These are phyloP conservation scores for Komagataella ulmi DNA, from an alignment of 805 yeast genomes.

Conservation along the genomic window DNA sequence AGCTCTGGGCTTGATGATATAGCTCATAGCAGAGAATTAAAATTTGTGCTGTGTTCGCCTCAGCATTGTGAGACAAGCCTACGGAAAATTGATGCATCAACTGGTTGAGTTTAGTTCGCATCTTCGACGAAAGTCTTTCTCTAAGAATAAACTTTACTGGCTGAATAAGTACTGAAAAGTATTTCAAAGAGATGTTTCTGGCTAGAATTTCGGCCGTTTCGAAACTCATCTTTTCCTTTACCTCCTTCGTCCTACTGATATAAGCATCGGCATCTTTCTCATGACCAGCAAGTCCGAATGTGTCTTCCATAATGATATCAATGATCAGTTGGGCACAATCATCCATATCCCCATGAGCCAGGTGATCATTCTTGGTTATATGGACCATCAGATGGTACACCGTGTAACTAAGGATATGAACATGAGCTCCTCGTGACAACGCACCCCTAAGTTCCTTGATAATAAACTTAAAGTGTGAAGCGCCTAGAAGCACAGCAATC, in stretches of 20 bases:
- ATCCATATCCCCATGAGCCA: constrained; percentile 66
- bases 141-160: constrained; percentile 57
- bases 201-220: constrained; percentile 79
- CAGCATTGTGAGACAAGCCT: constrained; percentile 68
- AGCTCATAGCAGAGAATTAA: constrained; percentile 66
- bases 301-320: constrained; percentile 78
- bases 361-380: constrained; percentile 19
- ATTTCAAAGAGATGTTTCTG: constrained; percentile 40
- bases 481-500: constrained; percentile 54
- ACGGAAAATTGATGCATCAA: constrained; percentile 59
- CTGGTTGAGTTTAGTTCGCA: constrained; percentile 68
- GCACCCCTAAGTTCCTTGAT: constrained; percentile 70
- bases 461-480: constrained; percentile 60
- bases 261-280: constrained; percentile 95
- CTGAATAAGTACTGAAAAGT: constrained; percentile 41
- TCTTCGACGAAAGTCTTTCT: constrained; percentile 53
- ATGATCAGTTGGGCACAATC: constrained; percentile 44
- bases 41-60: constrained; percentile 40
- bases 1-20: constrained; percentile 35
- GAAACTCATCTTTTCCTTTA: constrained; percentile 75
- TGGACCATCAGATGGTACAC: constrained; percentile 59
- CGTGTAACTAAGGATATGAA: constrained; percentile 84
- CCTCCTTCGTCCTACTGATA: constrained; percentile 75
- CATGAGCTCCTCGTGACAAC: constrained; percentile 78
- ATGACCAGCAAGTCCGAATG: constrained; percentile 82